Conservation (phyloP, 1,139 yeast species). For the Zygosaccharomyces pseudobailii region DNA sequence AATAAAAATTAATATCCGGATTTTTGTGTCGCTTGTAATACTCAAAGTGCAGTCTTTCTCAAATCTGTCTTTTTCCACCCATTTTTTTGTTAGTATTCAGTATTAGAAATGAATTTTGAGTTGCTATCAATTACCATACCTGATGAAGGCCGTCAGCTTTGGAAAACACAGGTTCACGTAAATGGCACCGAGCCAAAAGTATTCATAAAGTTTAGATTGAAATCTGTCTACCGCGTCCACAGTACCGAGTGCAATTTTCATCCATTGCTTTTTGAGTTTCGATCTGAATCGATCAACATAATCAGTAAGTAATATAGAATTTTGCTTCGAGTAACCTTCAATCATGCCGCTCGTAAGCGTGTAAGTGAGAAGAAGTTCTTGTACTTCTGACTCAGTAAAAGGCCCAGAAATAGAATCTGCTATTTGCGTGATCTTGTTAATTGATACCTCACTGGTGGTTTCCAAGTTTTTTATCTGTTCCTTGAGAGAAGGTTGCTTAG, state of each 20-base stretch:
- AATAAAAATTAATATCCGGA: neutral
- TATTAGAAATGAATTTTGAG: neutral
- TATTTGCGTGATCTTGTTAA: conserved; percentile 4
- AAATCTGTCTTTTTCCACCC: neutral
- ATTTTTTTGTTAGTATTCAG: neutral
- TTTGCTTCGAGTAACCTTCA: conserved; percentile 1
- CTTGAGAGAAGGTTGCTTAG: conserved; percentile 3
- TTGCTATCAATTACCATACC: conserved; percentile 7
- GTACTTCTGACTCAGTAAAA: conserved; percentile 9
- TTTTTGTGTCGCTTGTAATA: conserved; percentile 7
- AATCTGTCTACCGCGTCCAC: conserved; percentile 9
- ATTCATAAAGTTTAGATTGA: conserved; percentile 13
- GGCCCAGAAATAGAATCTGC: conserved; percentile 4
- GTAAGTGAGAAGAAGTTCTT: conserved; percentile 10
- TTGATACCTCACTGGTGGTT: conserved; percentile 9
- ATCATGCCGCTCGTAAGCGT: conserved; percentile 11
- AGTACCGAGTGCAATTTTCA: conserved; percentile 2
- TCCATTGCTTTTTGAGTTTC: conserved; percentile 4
- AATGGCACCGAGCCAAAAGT: conserved; percentile 12
- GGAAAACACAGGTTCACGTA: conserved; percentile 14
- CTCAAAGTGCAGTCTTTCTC: neutral
- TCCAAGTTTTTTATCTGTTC: conserved; percentile 6
- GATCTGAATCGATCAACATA: neutral
- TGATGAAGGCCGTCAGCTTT: conserved; percentile 5
- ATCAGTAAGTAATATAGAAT: neutral